A percentile compares a stretch with the other conserved stretches of the same genome.
Evolutionary conservation across 192 early-diverging fungal genomes (phyloP).

Genomic region (Backusella westeae): DNA sequence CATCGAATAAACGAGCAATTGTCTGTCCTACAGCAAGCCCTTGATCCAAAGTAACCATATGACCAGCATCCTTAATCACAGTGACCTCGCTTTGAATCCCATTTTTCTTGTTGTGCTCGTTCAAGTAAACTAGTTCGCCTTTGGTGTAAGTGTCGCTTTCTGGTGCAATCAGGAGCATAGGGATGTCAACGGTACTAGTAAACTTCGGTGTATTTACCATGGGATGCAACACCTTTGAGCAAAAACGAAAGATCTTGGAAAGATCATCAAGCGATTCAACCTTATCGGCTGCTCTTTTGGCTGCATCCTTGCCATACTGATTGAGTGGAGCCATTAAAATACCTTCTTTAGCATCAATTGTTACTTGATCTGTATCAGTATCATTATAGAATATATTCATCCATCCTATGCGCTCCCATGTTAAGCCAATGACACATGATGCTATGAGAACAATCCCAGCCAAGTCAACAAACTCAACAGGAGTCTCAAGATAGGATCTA

Average conservation of each 20-base stretch:
- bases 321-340: neutral
- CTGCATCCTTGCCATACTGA: neutral
- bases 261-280: neutral
- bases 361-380: neutral
- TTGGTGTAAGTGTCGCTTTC: neutral
- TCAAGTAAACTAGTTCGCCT: neutral
- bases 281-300: neutral
- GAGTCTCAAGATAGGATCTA: neutral
- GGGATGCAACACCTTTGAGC: neutral
- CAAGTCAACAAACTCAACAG: neutral
- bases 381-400: neutral
- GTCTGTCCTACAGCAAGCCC: neutral
- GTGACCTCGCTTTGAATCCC: neutral
- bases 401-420: neutral
- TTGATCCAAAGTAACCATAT: conserved; percentile 10
- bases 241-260: neutral
- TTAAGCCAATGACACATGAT: neutral
- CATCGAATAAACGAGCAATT: neutral
- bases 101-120: neutral
- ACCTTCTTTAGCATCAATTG: neutral
- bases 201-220: neutral
- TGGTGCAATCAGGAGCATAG: neutral
- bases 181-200: neutral
- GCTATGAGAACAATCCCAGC: neutral
- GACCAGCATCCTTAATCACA: conserved; percentile 1